A percentile compares a stretch with the other conserved stretches of the same genome.
Conservation (phyloP, 2,329 filamentous ascomycete species). For the Corinectria fuckeliana region DNA sequence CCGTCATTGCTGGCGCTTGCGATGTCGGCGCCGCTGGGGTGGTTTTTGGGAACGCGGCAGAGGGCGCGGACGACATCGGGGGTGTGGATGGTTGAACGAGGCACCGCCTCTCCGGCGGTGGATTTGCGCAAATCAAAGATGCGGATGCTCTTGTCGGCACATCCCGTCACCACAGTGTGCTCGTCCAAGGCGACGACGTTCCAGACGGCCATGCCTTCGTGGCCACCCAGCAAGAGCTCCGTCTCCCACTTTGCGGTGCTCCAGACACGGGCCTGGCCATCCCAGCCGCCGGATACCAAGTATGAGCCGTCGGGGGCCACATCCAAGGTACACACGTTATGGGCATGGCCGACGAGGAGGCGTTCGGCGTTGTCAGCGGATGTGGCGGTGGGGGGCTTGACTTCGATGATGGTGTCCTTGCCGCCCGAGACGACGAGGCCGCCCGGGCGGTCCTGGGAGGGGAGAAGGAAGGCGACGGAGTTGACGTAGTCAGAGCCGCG, state of each 20-base stretch:
- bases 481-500: slow-evolving; percentile 90
- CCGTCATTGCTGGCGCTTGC: slow-evolving; percentile 95
- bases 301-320: slow-evolving; percentile 74
- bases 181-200: slow-evolving; percentile 85
- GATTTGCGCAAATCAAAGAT: slow-evolving; percentile 76
- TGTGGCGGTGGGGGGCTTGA: slow-evolving; percentile 72
- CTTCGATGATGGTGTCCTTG: slow-evolving; percentile 91
- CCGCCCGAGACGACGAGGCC: slow-evolving; percentile 88
- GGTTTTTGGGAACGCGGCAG: slow-evolving; percentile 75
- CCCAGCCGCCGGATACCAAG: slow-evolving; percentile 94
- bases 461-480: slow-evolving; percentile 76
- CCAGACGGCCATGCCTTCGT: slow-evolving; percentile 82
- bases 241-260: slow-evolving; percentile 84
- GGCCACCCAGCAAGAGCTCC: slow-evolving; percentile 73
- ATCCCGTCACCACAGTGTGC: slow-evolving; percentile 85
- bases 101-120: slow-evolving; percentile 60
- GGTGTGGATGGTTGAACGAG: slow-evolving; percentile 64
- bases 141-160: slow-evolving; percentile 88
- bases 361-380: slow-evolving; percentile 82
- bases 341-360: slow-evolving; percentile 82
- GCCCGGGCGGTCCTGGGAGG: slow-evolving; percentile 71
- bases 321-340: slow-evolving; percentile 89
- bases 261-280: slow-evolving; percentile 88
- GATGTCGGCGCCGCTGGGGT: slow-evolving; percentile 87
- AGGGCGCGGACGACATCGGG: slow-evolving; percentile 89